Evolutionary conservation across 2,329 filamentous ascomycete genomes (phyloP).

Genomic region (Aspergillus pseudoterreus): DNA sequence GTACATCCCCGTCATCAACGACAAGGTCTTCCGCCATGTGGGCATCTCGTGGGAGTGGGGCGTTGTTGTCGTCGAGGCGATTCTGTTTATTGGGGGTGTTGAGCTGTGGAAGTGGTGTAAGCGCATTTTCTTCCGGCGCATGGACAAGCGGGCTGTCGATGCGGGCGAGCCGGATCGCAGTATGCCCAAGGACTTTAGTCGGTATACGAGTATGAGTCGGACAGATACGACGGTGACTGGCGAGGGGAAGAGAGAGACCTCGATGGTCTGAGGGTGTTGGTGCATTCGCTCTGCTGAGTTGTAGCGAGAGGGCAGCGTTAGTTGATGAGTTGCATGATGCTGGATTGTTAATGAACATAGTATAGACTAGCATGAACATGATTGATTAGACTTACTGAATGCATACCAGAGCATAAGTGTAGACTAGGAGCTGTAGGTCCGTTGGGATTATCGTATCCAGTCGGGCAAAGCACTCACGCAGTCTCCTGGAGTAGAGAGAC

Average conservation of each 20-base stretch:
- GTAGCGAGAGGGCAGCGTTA: too few relatives aligned
- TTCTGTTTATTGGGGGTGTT: conserved; percentile 61
- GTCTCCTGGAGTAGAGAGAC: too few relatives aligned
- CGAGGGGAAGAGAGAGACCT: conserved; percentile 24
- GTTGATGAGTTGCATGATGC: too few relatives aligned
- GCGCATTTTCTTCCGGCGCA: conserved; percentile 50
- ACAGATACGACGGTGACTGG: conserved; percentile 25
- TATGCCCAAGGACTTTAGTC: conserved; percentile 25
- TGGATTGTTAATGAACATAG: too few relatives aligned
- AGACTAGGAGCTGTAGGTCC: too few relatives aligned
- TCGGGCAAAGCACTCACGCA: too few relatives aligned
- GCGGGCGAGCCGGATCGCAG: conserved; percentile 3
- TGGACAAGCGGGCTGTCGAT: conserved; percentile 3
- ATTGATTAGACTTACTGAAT: too few relatives aligned
- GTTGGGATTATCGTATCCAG: too few relatives aligned
- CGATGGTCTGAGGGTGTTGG: conserved; percentile 21
- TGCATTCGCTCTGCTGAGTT: too few relatives aligned
- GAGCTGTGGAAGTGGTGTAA: conserved; percentile 68
- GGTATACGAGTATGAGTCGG: conserved; percentile 31
- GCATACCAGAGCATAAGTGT: too few relatives aligned
- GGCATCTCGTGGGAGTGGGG: conserved; percentile 68
- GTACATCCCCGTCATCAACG: conserved; percentile 67
- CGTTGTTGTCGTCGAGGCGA: conserved; percentile 59
- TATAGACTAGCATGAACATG: too few relatives aligned
- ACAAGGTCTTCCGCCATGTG: conserved; percentile 62